Base-by-base conservation (phyloP, 176 grass and related monocot species). In the Poa pratensis region DNA sequence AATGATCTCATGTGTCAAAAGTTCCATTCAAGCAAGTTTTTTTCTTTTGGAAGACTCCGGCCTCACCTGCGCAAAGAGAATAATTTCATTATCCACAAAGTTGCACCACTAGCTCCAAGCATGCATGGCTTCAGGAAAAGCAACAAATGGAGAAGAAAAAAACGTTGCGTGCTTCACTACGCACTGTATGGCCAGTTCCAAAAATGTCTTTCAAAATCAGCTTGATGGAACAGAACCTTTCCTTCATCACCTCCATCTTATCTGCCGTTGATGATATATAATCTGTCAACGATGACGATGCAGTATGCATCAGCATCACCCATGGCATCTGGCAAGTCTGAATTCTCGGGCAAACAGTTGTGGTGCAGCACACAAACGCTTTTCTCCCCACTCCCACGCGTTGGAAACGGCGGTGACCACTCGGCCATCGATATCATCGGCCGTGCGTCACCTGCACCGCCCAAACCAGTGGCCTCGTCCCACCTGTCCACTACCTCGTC, bases 401-500 rank as follows among this genome's bases (percentile, higher is more conserved):
- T 10, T 79, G 57, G 28, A 58, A 27, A 71, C 58, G 22, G 10
- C 22, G 7, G n/a, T n/a, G n/a, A n/a, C n/a, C n/a, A n/a, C n/a
- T n/a, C n/a, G n/a, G n/a, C n/a, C n/a, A 20, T 60, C 20, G n/a
- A 19, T 22, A n/a, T n/a, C n/a, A 58, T 19, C 20, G n/a, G 55
- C 3, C 2, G 17, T 17, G 6, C 60, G 50, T 42, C 78, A 18
- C 18, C 43, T 55, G 7, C 71, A 76, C 88, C 84, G 75, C 35
- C 84, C 51, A 80, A 75, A 27, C 89, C 67, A 74, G 9, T 58
- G 57, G 3, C 0, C 11, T 39, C 24, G 30, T 50, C 67, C 80
- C 84, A 75, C 58, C 46, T 68, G 57, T 79, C 53, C 43, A 45
- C 42, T 0, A 45, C 40, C 69, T 3, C 20, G 68, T 70, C 67